These are phyloP conservation scores for Claviceps sp. DNA, from an alignment of 2,329 filamentous ascomycete species.

Conservation along the genomic window DNA sequence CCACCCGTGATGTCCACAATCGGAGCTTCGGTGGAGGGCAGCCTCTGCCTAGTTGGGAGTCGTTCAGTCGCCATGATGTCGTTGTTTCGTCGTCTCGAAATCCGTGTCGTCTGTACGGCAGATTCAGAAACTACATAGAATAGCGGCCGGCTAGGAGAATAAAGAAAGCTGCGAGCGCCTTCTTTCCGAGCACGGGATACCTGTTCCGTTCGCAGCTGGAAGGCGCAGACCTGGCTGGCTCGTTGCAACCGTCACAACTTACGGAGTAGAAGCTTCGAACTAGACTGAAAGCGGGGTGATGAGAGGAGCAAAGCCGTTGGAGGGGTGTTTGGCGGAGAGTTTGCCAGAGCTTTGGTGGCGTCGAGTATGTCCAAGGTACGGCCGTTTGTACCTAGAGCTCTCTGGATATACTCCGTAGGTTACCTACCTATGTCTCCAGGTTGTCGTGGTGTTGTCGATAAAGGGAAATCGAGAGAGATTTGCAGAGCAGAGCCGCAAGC, in stretches of 20 bases:
- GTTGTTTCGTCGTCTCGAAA: neutral
- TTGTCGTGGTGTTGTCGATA: no score
- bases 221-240: neutral
- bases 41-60: conserved; percentile 55
- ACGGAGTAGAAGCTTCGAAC: neutral
- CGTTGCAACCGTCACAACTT: neutral
- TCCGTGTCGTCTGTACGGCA: no score
- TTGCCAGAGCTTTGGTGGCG: neutral
- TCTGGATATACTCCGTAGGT: no score
- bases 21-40: conserved; percentile 68
- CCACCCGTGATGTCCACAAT: conserved; percentile 77
- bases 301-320: neutral
- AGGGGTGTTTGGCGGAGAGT: neutral
- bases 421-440: no score
- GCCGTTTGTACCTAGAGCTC: no score
- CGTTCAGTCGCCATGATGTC: conserved; percentile 21
- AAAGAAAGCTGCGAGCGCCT: neutral
- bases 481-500: no score
- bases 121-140: no score
- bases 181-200: neutral
- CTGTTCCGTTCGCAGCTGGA: neutral
- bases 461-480: no score
- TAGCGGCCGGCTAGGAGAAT: neutral
- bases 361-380: no score
- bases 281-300: neutral